Conservation (phyloP, 2,329 filamentous ascomycete species). For the Epichloe sibirici region DNA sequence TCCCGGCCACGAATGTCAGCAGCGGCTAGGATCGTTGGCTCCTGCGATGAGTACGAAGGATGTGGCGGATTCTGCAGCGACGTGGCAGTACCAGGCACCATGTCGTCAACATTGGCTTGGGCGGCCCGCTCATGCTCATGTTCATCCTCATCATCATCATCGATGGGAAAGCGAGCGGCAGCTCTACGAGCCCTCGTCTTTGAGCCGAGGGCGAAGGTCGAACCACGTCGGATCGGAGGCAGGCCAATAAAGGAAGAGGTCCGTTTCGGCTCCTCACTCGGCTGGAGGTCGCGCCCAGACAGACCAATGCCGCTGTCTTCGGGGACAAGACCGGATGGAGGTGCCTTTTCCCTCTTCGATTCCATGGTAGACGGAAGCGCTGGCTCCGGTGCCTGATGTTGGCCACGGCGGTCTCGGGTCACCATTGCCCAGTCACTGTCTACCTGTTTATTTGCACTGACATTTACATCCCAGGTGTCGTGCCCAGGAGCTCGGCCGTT, state of each 20-base stretch:
- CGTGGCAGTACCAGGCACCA: neutral
- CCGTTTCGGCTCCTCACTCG: constrained; percentile 22
- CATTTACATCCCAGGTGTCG: neutral
- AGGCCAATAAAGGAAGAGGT: constrained; percentile 43
- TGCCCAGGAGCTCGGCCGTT: neutral
- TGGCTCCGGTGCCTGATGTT: neutral
- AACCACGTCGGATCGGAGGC: constrained; percentile 45
- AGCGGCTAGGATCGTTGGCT: neutral
- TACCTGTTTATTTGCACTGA: neutral
- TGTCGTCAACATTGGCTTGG: neutral
- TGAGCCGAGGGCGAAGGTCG: constrained; percentile 37
- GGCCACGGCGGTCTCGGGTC: constrained; percentile 12
- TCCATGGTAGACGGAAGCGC: neutral
- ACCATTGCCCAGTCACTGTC: constrained; percentile 21
- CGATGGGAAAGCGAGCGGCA: constrained; percentile 19
- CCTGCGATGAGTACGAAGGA: neutral
- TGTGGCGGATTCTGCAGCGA: neutral
- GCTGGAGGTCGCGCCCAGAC: constrained; percentile 8
- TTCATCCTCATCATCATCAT: constrained; percentile 19
- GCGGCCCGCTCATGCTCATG: neutral
- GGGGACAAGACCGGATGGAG: neutral
- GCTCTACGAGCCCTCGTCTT: constrained; percentile 20
- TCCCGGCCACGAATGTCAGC: neutral
- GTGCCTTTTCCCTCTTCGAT: neutral
- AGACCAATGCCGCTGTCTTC: constrained; percentile 6